Evolutionary conservation across 768 basidiomycete genomes (phyloP).

Genomic region (Podaxis pistillaris): DNA sequence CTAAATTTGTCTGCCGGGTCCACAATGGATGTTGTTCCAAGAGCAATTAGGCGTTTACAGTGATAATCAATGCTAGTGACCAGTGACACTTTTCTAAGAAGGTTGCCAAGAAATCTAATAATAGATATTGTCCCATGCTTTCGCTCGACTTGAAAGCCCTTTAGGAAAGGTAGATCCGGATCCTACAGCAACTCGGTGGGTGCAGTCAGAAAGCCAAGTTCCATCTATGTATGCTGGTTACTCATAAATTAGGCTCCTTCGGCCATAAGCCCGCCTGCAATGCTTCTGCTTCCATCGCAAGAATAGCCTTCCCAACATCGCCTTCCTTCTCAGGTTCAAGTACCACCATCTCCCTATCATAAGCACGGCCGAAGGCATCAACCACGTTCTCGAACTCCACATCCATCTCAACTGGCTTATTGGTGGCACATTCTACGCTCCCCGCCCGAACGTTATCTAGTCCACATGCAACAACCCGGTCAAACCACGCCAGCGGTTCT

Average conservation of each 20-base stretch:
- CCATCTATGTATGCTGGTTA: neutral
- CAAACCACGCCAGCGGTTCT: slow-evolving; percentile 85
- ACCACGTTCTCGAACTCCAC: slow-evolving; percentile 54
- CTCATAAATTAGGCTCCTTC: slow-evolving; percentile 21
- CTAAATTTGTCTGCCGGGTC: slow-evolving; percentile 61
- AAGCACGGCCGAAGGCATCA: slow-evolving; percentile 43
- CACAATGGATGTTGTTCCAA: slow-evolving; percentile 65
- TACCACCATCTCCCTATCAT: slow-evolving; percentile 46
- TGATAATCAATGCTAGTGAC: neutral
- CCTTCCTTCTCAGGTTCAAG: slow-evolving; percentile 42
- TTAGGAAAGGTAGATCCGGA: neutral
- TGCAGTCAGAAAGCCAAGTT: neutral
- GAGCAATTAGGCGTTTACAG: slow-evolving; percentile 55
- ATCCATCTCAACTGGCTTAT: slow-evolving; percentile 37
- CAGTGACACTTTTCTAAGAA: too few relatives aligned
- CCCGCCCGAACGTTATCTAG: slow-evolving; percentile 79
- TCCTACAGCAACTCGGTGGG: neutral
- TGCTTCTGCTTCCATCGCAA: slow-evolving; percentile 45
- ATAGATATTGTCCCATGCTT: neutral
- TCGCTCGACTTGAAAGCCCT: neutral
- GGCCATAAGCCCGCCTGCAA: slow-evolving; percentile 41
- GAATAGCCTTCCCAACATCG: slow-evolving; percentile 48
- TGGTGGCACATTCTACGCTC: slow-evolving; percentile 52
- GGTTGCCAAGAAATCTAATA: neutral
- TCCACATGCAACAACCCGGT: slow-evolving; percentile 88